Base-by-base conservation (phyloP, 352 stramenopile genomes). In the Phytophthora melonis region DNA sequence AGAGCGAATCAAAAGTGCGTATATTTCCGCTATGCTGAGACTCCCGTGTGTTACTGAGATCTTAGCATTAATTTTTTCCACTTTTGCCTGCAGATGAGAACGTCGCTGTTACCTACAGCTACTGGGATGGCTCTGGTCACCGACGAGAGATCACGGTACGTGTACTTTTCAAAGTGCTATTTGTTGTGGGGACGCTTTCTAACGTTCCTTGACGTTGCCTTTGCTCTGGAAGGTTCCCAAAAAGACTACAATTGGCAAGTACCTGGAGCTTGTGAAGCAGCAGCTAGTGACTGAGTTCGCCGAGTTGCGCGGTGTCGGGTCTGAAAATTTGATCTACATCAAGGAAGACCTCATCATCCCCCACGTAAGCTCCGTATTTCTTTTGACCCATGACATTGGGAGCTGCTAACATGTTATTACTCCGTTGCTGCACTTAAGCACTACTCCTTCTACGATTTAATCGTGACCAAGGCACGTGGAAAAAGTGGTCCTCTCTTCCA, bases 291-390 rank as follows among this genome's bases (percentile, higher is more conserved):
- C 84, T 5, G 94, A 99, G 65, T 99, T 99, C 74, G 79, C 89
- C 7, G 96, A 99, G 68, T 79, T 99, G 47, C 83, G 89, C 21
- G 93, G 93, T 66, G 87, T 98, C 14, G 92, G 89, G 41, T 72
- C 89, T 0, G 97, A 99, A 63, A 98, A 97, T 50, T 81, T 99
- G 14, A 84, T 99, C 23, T 99, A 99, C 83, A 90, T 99, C 66
- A 99, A 99, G 72, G 97, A 99, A 80, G 97, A 99, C 81, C 78
- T 99, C n/a, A 99, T 99, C 64, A 98, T 99, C 64, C 97, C 97
- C n/a, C 90, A 96, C 60, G 89, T 96, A 81, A 61, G 82, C 27
- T 56, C 32, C 19, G 4, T 64, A 49, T 49, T 6, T 49, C 5
- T 21, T 16, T 10, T 41, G 34, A 10, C 34, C 13, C 23, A 41